These are phyloP conservation scores for Wickerhamomyces ciferrii DNA, from an alignment of 805 yeast species.

Conservation along the genomic window DNA sequence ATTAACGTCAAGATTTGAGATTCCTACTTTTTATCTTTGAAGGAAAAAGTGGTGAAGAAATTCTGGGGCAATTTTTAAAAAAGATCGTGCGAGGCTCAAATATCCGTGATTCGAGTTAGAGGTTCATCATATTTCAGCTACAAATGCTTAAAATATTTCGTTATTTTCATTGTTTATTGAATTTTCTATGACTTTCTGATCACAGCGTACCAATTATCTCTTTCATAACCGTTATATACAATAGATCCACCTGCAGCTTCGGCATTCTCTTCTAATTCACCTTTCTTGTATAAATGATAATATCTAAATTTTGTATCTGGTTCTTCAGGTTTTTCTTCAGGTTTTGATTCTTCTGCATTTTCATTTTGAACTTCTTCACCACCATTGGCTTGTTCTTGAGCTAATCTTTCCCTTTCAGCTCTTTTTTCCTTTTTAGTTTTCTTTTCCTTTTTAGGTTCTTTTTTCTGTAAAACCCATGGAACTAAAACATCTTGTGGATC, in stretches of 20 bases:
- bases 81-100: not conserved
- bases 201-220: constrained; percentile 2
- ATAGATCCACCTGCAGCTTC: constrained; percentile 64
- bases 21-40: not conserved
- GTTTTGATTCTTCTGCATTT: constrained; percentile 6
- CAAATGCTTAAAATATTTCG: too few relatives aligned
- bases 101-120: not conserved
- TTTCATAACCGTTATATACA: constrained; percentile 77
- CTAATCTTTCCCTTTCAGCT: constrained; percentile 24
- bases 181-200: not conserved
- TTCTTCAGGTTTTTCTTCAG: constrained; percentile 15
- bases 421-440: not conserved
- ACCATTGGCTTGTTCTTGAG: constrained; percentile 18
- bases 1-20: not conserved
- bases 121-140: too few relatives aligned
- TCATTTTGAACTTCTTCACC: constrained; percentile 3
- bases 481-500: constrained; percentile 92
- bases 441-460: constrained; percentile 27
- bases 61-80: not conserved
- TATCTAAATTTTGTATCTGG: constrained; percentile 67
- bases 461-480: constrained; percentile 83
- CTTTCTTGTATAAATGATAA: constrained; percentile 81
- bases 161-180: not conserved
- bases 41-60: not conserved
- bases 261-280: constrained; percentile 77